phyloP scores from a whole-genome alignment of 768 basidiomycete genomes.

The Obba rivulosa region DNA sequence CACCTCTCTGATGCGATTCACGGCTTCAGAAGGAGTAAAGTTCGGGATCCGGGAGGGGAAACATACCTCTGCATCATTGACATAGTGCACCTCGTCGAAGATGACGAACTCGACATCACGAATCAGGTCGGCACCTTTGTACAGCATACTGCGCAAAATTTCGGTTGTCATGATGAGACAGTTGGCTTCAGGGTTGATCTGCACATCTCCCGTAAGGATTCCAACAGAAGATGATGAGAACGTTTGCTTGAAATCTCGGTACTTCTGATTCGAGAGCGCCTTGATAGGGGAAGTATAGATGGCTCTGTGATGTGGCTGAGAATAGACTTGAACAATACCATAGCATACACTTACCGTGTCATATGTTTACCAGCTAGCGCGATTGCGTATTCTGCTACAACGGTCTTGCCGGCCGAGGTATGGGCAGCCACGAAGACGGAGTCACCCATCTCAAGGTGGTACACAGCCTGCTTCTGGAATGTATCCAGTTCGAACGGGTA shows the following conservation, averaged over 20 bases:
- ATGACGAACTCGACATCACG: slow-evolving; percentile 99
- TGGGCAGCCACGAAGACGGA: slow-evolving; percentile 99
- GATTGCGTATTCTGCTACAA: slow-evolving; percentile 98
- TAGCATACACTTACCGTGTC: slow-evolving; percentile 71
- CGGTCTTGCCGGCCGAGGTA: slow-evolving; percentile 99
- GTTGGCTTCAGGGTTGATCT: slow-evolving; percentile 96
- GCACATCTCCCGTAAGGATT: slow-evolving; percentile 96
- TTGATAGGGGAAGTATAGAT: slow-evolving; percentile 99
- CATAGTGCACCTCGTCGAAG: slow-evolving; percentile 99
- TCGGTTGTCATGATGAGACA: slow-evolving; percentile 99
- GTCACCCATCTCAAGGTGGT: slow-evolving; percentile 94
- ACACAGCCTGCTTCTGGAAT: slow-evolving; percentile 98
- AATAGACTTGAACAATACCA: neutral
- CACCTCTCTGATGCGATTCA: slow-evolving; percentile 69
- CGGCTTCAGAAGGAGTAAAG: neutral
- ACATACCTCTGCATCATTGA: slow-evolving; percentile 93
- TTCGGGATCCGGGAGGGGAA: slow-evolving; percentile 4
- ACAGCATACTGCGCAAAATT: slow-evolving; percentile 96
- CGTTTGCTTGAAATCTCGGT: slow-evolving; percentile 96
- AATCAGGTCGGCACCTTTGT: slow-evolving; percentile 97
- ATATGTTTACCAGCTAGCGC: slow-evolving; percentile 96
- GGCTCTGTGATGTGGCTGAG: slow-evolving; percentile 46
- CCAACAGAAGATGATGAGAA: slow-evolving; percentile 90
- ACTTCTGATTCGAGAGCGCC: slow-evolving; percentile 97
- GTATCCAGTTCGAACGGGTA: slow-evolving; percentile 99